These are phyloP conservation scores for Tolypocladium amazonense DNA, from an alignment of 2,329 filamentous ascomycete species.

Conservation along the genomic window DNA sequence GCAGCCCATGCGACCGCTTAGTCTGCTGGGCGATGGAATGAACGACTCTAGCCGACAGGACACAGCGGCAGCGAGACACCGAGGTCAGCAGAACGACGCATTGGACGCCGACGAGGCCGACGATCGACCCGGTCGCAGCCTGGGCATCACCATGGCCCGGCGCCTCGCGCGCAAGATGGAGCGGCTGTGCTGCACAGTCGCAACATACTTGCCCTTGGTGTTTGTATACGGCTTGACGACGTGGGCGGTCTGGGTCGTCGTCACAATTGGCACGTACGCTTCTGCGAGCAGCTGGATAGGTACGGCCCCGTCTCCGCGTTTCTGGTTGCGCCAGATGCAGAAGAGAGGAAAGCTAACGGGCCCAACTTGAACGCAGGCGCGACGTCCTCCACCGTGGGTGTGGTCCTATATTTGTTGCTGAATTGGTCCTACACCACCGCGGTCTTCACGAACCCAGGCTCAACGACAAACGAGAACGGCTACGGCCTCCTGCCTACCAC, in stretches of 20 bases:
- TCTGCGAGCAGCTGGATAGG: constrained; percentile 46
- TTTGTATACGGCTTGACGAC: constrained; percentile 88
- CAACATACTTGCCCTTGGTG: constrained; percentile 74
- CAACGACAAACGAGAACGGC: constrained; percentile 51
- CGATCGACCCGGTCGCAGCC: constrained; percentile 4
- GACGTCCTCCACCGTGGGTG: constrained; percentile 49
- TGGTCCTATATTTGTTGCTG: constrained; percentile 65
- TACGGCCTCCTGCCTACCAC: constrained; percentile 74
- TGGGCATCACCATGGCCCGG: constrained; percentile 34
- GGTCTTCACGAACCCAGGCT: constrained; percentile 85
- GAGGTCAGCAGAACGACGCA: constrained; percentile 1
- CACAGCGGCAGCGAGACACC: neutral
- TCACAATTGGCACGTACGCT: constrained; percentile 55
- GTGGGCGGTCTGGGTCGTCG: constrained; percentile 86
- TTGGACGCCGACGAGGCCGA: constrained; percentile 7
- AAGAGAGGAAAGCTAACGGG: constrained; percentile 3
- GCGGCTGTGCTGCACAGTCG: constrained; percentile 69
- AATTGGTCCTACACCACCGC: constrained; percentile 87
- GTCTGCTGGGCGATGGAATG: neutral
- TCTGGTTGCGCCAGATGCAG: neutral
- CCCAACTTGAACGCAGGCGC: constrained; percentile 29
- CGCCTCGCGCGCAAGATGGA: constrained; percentile 62
- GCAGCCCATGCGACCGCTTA: neutral
- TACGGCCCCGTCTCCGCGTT: constrained; percentile 16
- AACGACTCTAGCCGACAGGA: neutral